phyloP scores from a whole-genome alignment of 768 basidiomycete genomes.

The Mycena maculata region DNA sequence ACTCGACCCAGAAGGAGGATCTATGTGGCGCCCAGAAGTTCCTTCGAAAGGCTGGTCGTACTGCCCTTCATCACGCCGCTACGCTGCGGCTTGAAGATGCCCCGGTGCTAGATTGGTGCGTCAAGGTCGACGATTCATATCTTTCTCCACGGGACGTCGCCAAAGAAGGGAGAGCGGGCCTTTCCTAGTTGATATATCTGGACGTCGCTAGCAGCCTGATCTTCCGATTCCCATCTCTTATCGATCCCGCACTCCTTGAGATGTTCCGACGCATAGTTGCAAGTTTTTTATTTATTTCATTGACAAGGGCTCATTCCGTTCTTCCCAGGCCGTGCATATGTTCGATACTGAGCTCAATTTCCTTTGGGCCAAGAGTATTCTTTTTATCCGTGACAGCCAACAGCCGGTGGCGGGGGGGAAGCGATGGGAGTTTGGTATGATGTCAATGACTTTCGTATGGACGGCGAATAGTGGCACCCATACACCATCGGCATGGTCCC shows the following conservation, averaged over 20 bases:
- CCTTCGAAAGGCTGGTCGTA: conserved; percentile 18
- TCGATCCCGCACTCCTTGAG: conserved; percentile 13
- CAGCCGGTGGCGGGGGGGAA: conserved; percentile 18
- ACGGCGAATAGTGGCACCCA: background rate
- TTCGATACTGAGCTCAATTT: conserved; percentile 25
- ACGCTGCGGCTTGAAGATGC: conserved; percentile 15
- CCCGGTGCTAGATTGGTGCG: background rate
- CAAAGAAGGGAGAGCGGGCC: conserved; percentile 23
- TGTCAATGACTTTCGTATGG: too few species aligned
- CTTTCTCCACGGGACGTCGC: conserved; percentile 19
- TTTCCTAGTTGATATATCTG: conserved; percentile 18
- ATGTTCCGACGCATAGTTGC: conserved; percentile 24
- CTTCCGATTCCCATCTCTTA: background rate
- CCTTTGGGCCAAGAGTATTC: conserved; percentile 20
- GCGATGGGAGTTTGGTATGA: conserved; percentile 21
- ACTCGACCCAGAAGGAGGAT: conserved; percentile 30
- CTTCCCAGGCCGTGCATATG: conserved; percentile 3
- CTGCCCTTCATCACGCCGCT: conserved; percentile 3
- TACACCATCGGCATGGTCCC: conserved; percentile 21
- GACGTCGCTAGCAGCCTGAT: conserved; percentile 2
- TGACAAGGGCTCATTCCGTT: background rate
- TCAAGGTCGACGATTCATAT: conserved; percentile 26
- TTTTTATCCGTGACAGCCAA: conserved; percentile 24
- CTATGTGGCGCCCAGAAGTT: conserved; percentile 8
- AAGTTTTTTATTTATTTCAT: background rate